Evolutionary conservation across 345 rosid species (phyloP).

Genomic region (Gossypioides kirkii): DNA sequence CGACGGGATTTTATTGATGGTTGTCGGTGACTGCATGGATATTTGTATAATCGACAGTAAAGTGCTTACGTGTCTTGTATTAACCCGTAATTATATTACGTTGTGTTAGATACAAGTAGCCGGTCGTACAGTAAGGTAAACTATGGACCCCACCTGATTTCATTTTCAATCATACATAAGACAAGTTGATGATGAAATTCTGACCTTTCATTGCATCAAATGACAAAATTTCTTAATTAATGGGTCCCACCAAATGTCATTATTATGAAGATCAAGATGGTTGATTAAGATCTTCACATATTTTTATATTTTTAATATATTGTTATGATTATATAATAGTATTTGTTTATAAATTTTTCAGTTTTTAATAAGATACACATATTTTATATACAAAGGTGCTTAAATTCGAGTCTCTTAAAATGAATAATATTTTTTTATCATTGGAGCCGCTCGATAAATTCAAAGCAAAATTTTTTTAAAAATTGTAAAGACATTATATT

Average conservation of each 20-base stretch:
- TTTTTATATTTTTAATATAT: too few species aligned
- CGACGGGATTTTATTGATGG: conserved; percentile 14
- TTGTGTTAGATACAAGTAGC: neutral
- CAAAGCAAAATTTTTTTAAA: too few species aligned
- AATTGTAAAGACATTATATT: too few species aligned
- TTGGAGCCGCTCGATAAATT: too few species aligned
- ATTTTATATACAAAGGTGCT: too few species aligned
- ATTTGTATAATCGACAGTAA: conserved; percentile 2
- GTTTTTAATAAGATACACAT: too few species aligned
- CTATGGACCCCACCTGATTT: neutral
- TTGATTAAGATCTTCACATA: neutral
- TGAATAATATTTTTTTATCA: too few species aligned
- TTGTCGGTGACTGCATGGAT: conserved; percentile 20
- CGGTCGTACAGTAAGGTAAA: neutral
- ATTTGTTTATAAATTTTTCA: too few species aligned
- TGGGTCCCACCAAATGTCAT: neutral
- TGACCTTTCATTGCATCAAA: neutral
- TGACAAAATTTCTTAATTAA: neutral
- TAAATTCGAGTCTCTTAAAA: too few species aligned
- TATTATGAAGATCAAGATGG: neutral
- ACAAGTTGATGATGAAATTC: neutral
- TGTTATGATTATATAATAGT: too few species aligned
- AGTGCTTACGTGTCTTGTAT: neutral
- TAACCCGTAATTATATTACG: neutral
- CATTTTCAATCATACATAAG: neutral